Evolutionary conservation across 1,139 yeast genomes (phyloP), one percentile per base, ranked within the genome.

Genomic region (Hyphopichia buzzinii): DNA sequence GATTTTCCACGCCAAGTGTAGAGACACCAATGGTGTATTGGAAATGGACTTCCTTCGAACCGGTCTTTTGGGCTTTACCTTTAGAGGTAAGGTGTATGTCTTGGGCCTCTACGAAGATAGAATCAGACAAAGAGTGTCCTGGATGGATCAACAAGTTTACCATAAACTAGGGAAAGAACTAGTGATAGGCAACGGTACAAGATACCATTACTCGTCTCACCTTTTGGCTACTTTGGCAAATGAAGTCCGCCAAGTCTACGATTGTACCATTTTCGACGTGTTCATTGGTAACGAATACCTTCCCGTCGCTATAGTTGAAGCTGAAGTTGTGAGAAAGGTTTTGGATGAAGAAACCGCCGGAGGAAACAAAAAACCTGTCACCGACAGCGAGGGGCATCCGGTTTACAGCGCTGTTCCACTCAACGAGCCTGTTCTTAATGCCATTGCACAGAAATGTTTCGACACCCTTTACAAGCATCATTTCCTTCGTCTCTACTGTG

Each of bases 101-200:
- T 64, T 92, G 29, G 97, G 98, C 0, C 67, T 88, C 27, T 88
- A 89, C 49, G 98, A 92, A 54, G 98, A 92, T 57, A 73, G 97
- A 54, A 77, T 94, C 35, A 73, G 95, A 29, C 97, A 90, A 46
- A 68, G 80, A 43, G 72, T 79, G 5, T 76, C 82, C 30, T 79
- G 83, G 83, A 67, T 77, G 34, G 84, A 79, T 43, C 77, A 75
- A 41, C 68, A 69, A 39, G 51, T 63, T 7, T 59, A 59, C 40
- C 50, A 47, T 24, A 65, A 59, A 43, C 47, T 56, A 39, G 62
- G 54, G 31, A 61, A 62, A 46, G 64, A 59, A 8, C 46, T 64
- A 23, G 45, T 56, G 3, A 51, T 63, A 15, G 74, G 67, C 3
- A 64, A 58, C 38, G 73, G 72, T 8, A 62, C 72, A 14, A 63